Conservation (phyloP, 1,284 basidiomycete genomes). For the Moesziomyces sp. region DNA sequence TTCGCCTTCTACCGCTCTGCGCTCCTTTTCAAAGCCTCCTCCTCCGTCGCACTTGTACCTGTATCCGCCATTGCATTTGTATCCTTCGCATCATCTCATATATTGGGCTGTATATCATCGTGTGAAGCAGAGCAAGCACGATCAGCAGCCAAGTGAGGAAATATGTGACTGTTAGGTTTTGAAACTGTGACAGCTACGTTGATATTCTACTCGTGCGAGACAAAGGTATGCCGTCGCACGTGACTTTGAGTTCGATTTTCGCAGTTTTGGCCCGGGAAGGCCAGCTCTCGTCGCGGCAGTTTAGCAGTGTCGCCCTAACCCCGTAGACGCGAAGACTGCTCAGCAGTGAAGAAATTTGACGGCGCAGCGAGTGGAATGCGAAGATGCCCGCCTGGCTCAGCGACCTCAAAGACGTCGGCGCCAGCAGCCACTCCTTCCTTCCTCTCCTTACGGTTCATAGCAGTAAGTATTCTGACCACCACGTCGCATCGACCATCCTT, state of each 20-base stretch:
- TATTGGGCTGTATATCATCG: not conserved
- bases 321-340: not conserved
- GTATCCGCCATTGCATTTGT: not conserved
- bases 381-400: not conserved
- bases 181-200: too few relatives aligned
- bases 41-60: not conserved
- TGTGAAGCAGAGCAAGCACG: too few relatives aligned
- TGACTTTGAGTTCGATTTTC: slow-evolving; percentile 31
- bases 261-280: slow-evolving; percentile 1
- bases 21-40: too few relatives aligned
- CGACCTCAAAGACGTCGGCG: slow-evolving; percentile 4
- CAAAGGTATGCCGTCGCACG: slow-evolving; percentile 6
- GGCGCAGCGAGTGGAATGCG: not conserved
- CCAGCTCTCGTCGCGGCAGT: not conserved
- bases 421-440: slow-evolving; percentile 24
- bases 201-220: slow-evolving; percentile 15
- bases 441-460: slow-evolving; percentile 45
- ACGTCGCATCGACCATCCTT: slow-evolving; percentile 2
- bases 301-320: slow-evolving; percentile 6
- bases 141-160: too few relatives aligned
- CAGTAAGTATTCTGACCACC: slow-evolving; percentile 40
- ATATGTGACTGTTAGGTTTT: not conserved
- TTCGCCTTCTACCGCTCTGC: too few relatives aligned
- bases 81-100: not conserved
- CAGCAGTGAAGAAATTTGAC: slow-evolving; percentile 30